Base-by-base conservation (phyloP, 352 stramenopile species). In the Globisporangium perplexum region DNA sequence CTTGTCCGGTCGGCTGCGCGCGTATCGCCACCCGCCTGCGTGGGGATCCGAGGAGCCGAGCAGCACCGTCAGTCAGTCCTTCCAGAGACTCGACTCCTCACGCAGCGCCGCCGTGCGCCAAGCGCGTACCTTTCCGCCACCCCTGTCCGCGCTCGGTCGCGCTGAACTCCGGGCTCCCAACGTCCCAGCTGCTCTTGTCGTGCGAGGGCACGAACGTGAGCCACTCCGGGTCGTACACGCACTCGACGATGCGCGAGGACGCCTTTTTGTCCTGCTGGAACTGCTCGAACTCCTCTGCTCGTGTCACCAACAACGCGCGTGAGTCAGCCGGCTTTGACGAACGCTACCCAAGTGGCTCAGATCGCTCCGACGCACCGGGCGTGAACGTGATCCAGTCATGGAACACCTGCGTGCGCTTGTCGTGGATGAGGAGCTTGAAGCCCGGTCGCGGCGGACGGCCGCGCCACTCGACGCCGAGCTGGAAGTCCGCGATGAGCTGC, bases 361-460 rank as follows among this genome's bases (percentile, higher is more conserved):
- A 31, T 38, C 31, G n/a, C 31, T 33, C 6, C 30, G 12, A 41
- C 28, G 14, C 66, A 90, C 80, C 80, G 62, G 69, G 56, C n/a
- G 82, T 59, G 60, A 95, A 87, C 11, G 82, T 92, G 64, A 95
- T 82, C 84, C 84, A 95, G 64, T 95, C 84, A 50, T 93, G 82
- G 56, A 93, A 95, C 28, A 89, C 62, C 38, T 84, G 81, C 48
- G 83, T 91, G 42, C 83, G 74, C 48, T 93, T 95, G 49, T 95
- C 82, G 66, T 88, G 84, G 20, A 91, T 67, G 52, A 92, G 70
- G 30, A 95, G 63, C 62, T 95, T 95, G 65, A 91, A 95, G 5
- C 83, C 82, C 4, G 80, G 76, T 48, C 88, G 91, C 3, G 79
- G 82, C 4, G 82, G 82, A 4, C 83, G 67, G 28, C 81, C 79